Conservation (phyloP, 2,329 filamentous ascomycete genomes). For the Penicillium decumbens region DNA sequence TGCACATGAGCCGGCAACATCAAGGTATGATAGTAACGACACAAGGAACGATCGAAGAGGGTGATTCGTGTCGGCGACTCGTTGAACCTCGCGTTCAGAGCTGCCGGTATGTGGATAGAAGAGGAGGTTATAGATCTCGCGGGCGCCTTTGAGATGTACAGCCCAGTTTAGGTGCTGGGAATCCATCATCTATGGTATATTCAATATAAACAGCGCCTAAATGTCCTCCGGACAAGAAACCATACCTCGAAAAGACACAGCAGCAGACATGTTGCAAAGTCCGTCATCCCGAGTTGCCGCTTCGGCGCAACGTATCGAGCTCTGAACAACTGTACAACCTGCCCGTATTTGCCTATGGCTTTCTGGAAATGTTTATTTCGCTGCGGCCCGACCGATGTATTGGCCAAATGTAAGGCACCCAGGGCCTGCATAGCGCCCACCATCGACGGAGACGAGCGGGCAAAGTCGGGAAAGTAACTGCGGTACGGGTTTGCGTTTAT, state of each 20-base stretch:
- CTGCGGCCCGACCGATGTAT: slow-evolving; percentile 31
- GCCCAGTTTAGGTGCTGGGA: slow-evolving; percentile 38
- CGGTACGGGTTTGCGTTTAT: slow-evolving; percentile 38
- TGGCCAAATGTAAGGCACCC: slow-evolving; percentile 41
- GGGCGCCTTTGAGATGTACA: slow-evolving; percentile 38
- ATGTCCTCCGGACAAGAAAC: background rate
- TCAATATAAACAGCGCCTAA: background rate
- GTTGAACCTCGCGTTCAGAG: slow-evolving; percentile 25
- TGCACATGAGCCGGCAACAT: slow-evolving; percentile 39
- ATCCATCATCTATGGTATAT: slow-evolving; percentile 34
- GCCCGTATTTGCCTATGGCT: slow-evolving; percentile 38
- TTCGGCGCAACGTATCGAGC: slow-evolving; percentile 25
- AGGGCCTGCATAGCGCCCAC: slow-evolving; percentile 39
- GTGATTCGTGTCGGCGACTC: slow-evolving; percentile 30
- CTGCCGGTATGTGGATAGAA: slow-evolving; percentile 26
- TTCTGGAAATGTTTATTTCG: slow-evolving; percentile 35
- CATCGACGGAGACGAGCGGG: slow-evolving; percentile 34
- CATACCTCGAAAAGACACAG: slow-evolving; percentile 35
- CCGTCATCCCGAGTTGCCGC: slow-evolving; percentile 25
- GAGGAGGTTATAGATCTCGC: slow-evolving; percentile 35
- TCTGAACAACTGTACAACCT: slow-evolving; percentile 34
- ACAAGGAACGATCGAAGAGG: slow-evolving; percentile 38
- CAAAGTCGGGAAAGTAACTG: slow-evolving; percentile 31
- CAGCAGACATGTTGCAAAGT: slow-evolving; percentile 36
- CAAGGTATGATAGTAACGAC: slow-evolving; percentile 38